These are phyloP conservation scores for Ajuga chamaepitys DNA, from an alignment of 257 asterid genomes.

Conservation along the genomic window DNA sequence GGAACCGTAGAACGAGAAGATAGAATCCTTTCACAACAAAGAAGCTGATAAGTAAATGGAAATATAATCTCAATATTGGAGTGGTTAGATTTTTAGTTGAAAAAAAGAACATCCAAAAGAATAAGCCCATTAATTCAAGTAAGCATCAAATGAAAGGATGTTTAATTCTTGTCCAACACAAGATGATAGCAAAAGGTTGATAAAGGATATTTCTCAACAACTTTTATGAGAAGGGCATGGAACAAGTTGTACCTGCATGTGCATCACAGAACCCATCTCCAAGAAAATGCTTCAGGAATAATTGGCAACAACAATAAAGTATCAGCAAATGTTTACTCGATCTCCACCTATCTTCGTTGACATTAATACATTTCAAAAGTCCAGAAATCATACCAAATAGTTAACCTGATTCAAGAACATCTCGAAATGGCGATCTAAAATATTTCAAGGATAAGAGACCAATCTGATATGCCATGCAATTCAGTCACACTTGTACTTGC, in stretches of 20 bases:
- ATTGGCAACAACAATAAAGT: constrained; percentile 5
- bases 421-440: constrained; percentile 81
- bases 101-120: too few relatives aligned
- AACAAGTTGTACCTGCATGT: constrained; percentile 62
- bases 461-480: not conserved
- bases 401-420: constrained; percentile 41
- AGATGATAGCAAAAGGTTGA: not conserved
- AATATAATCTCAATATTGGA: too few relatives aligned
- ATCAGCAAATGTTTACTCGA: not conserved
- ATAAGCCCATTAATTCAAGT: too few relatives aligned
- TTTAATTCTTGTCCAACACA: constrained; percentile 50
- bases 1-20: too few relatives aligned
- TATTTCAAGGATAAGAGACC: not conserved
- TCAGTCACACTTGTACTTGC: constrained; percentile 38
- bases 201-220: not conserved
- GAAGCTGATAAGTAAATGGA: too few relatives aligned
- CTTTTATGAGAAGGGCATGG: not conserved
- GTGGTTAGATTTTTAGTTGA: too few relatives aligned
- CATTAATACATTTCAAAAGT: constrained; percentile 2
- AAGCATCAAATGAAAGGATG: too few relatives aligned
- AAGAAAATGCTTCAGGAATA: constrained; percentile 78
- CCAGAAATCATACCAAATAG: not conserved
- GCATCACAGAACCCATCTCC: constrained; percentile 98
- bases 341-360: constrained; percentile 80
- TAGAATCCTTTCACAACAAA: too few relatives aligned